These are phyloP conservation scores for Pseudozyma pruni DNA, from an alignment of 1,284 basidiomycete genomes.

Conservation along the genomic window DNA sequence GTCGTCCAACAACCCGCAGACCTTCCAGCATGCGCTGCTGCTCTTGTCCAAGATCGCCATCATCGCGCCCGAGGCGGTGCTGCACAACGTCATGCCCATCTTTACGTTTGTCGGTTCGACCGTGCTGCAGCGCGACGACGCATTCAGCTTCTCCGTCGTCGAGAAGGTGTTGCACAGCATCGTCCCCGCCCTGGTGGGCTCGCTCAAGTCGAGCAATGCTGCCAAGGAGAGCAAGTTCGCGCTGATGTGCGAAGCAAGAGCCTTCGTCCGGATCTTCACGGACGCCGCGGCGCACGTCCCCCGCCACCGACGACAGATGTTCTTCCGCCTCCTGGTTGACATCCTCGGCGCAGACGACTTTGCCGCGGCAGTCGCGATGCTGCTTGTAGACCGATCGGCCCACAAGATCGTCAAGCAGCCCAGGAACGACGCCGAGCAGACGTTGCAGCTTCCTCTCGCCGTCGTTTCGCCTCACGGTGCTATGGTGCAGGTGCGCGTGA, in stretches of 20 bases:
- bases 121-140: conserved; percentile 94
- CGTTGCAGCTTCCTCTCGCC: conserved; percentile 76
- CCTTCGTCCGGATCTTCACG: conserved; percentile 86
- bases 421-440: conserved; percentile 38
- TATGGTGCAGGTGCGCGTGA: conserved; percentile 72
- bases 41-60: conserved; percentile 85
- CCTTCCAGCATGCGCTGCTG: conserved; percentile 91
- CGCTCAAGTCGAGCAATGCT: conserved; percentile 49
- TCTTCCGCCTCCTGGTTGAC: conserved; percentile 90
- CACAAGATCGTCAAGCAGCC: conserved; percentile 79
- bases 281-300: conserved; percentile 88
- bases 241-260: conserved; percentile 61
- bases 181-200: conserved; percentile 84
- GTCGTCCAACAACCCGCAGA: conserved; percentile 85
- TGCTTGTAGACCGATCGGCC: conserved; percentile 82
- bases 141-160: conserved; percentile 92
- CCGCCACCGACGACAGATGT: conserved; percentile 84
- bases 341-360: conserved; percentile 85
- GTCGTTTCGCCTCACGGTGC: conserved; percentile 73
- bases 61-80: conserved; percentile 86
- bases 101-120: conserved; percentile 99
- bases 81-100: conserved; percentile 96
- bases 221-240: conserved; percentile 40
- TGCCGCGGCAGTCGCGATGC: conserved; percentile 83
- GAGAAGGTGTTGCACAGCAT: conserved; percentile 94